Base-by-base conservation (phyloP, 2,329 filamentous ascomycete species). In the Hymenotorrendiella dingleyae region DNA sequence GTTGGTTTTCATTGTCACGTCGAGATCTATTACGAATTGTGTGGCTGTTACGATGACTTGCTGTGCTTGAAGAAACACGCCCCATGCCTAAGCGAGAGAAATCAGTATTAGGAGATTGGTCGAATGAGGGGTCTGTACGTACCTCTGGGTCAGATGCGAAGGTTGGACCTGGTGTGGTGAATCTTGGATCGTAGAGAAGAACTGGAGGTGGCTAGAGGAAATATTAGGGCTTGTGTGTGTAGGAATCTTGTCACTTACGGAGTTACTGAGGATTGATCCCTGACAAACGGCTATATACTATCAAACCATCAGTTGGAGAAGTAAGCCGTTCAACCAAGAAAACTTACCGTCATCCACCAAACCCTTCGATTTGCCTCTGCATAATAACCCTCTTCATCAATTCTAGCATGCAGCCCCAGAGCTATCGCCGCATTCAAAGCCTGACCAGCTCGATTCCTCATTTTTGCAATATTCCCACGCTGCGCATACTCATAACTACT, bases 401-500 rank as follows among this genome's bases (percentile, higher is more conserved):
- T 59, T 35, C 59, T 62, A 11, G 55, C 57, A 52, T 74, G 71
- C 1, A 75, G 57, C 5, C 60, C 64, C 19, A 70, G 51, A 23
- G 63, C 64, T 63, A 73, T 69, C 6, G 71, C 71, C 12, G 65
- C 54, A 46, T 70, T 62, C 27, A 74, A 51, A 3, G 72, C 71
- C 43, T 72, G 67, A 0, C 68, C 69, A 1, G 70, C 67, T 40
- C 71, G 63, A 43, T 63, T 67, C 41, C 66, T 62, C 70, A 74
- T 73, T 54, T 73, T 74, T 47, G 69, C 68, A 48, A 74, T 57
- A 49, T 75, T 75, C 1, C 72, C 72, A 5, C 72, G 63, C 46
- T 75, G 71, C 1, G 69, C 66, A 55, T 75, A 75, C 54, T 75
- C 72, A 52, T 74, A 75, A 4, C 72, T 64, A 49, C 69, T 71